Conservation (phyloP, 352 stramenopile species). For the Globisporangium spiculum region DNA sequence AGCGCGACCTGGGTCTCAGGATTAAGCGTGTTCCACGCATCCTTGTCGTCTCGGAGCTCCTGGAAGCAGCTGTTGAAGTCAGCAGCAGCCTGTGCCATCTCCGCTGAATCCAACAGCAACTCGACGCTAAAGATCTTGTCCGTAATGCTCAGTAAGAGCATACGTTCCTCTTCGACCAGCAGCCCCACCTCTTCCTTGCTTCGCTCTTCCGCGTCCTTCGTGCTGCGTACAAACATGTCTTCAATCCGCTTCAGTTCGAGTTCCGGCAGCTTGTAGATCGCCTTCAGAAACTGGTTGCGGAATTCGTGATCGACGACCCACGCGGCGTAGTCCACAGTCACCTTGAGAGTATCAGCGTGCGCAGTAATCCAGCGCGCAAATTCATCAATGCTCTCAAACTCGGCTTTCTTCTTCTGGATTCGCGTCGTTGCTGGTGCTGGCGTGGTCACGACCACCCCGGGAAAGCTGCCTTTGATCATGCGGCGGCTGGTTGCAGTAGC, state of each 20-base stretch:
- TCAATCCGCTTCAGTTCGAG: conserved; percentile 24
- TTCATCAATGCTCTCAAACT: conserved; percentile 18
- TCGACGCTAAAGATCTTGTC: conserved; percentile 36
- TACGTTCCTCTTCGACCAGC: conserved; percentile 25
- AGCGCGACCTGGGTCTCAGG: conserved; percentile 1
- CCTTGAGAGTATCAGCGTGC: conserved; percentile 21
- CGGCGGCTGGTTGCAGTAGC: conserved; percentile 19
- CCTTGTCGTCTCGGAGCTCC: conserved; percentile 14
- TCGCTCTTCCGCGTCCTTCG: conserved; percentile 14
- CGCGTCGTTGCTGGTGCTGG: conserved; percentile 27
- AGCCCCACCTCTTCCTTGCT: conserved; percentile 21
- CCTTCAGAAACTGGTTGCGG: conserved; percentile 18
- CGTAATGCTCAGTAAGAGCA: conserved; percentile 14
- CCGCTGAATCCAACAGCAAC: conserved; percentile 17
- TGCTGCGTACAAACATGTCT: conserved; percentile 22
- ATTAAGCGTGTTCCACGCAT: conserved; percentile 8
- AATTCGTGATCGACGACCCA: neutral
- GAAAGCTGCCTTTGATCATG: conserved; percentile 40
- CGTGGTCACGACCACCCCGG: conserved; percentile 25
- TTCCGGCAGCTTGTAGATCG: conserved; percentile 21
- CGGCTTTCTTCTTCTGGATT: neutral
- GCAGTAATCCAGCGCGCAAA: conserved; percentile 26
- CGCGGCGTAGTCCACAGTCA: conserved; percentile 14
- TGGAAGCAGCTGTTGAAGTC: conserved; percentile 11
- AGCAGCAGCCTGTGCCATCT: neutral